phyloP scores from a whole-genome alignment of 139 green algal species.

The Mychonastes homosphaera region DNA sequence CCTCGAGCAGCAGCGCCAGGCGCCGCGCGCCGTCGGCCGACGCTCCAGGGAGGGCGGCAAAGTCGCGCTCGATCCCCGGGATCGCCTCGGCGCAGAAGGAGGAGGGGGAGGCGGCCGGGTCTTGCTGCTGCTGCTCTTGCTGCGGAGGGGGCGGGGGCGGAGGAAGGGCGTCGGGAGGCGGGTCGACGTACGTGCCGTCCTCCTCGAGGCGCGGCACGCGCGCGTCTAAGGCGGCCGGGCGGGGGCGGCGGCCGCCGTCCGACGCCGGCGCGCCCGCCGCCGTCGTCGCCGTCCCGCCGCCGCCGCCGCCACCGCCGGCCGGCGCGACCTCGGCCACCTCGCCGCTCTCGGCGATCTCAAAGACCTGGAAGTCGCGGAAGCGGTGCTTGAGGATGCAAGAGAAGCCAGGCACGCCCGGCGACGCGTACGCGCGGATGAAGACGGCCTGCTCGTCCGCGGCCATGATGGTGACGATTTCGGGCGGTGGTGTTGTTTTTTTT shows the following conservation, averaged over 20 bases:
- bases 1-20: neutral
- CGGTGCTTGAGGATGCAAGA: constrained; percentile 62
- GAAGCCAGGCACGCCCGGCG: constrained; percentile 50
- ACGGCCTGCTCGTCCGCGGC: too few relatives aligned
- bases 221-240: neutral
- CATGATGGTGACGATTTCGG: too few relatives aligned
- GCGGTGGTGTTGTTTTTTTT: too few relatives aligned
- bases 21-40: too few relatives aligned
- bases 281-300: neutral
- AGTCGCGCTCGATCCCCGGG: too few relatives aligned
- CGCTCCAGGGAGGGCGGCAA: too few relatives aligned
- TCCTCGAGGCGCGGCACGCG: constrained; percentile 7
- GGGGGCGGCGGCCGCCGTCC: neutral
- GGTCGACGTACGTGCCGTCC: constrained; percentile 2
- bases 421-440: too few relatives aligned
- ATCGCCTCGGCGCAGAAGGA: too few relatives aligned
- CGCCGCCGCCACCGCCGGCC: neutral
- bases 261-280: neutral
- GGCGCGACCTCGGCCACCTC: constrained; percentile 33
- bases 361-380: constrained; percentile 74
- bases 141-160: neutral
- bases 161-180: neutral
- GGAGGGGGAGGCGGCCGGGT: too few relatives aligned
- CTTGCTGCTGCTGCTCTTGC: too few relatives aligned
- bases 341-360: constrained; percentile 53